Percentiles rank a stretch among this genome's conserved stretches.
Evolutionary conservation across 495 filamentous ascomycete genomes (phyloP).

Genomic region (Aspergillus homomorphus): DNA sequence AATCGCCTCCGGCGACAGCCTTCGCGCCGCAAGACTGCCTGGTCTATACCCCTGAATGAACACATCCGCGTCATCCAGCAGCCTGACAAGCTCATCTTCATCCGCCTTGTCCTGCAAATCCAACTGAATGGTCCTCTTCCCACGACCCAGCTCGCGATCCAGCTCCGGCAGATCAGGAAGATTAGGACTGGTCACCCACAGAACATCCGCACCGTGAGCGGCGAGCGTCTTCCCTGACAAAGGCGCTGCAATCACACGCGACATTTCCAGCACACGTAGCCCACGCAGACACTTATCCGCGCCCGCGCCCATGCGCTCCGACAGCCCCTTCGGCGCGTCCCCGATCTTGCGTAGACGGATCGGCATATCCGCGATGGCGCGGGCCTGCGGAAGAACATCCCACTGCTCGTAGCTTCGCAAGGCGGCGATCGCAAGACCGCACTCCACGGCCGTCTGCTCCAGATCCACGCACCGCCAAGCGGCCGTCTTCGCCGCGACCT

Average conservation of each 20-base stretch:
- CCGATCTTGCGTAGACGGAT: conserved; percentile 33
- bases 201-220: conserved; percentile 56
- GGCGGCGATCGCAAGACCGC: conserved; percentile 35
- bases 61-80: conserved; percentile 47
- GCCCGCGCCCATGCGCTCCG: conserved; percentile 3
- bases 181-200: conserved; percentile 60
- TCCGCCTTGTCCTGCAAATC: conserved; percentile 48
- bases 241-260: conserved; percentile 51
- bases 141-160: conserved; percentile 64
- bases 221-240: conserved; percentile 55
- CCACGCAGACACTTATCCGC: conserved; percentile 22
- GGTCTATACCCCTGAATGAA: conserved; percentile 58
- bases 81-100: conserved; percentile 39
- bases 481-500: conserved; percentile 28
- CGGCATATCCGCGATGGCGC: conserved; percentile 35
- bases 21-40: conserved; percentile 50
- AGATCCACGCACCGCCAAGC: conserved; percentile 37
- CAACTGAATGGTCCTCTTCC: conserved; percentile 51
- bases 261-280: conserved; percentile 54
- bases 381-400: conserved; percentile 39
- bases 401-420: conserved; percentile 38
- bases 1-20: conserved; percentile 46
- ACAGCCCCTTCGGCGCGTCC: conserved; percentile 17
- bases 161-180: conserved; percentile 63
- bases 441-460: conserved; percentile 28